phyloP scores from a whole-genome alignment of 441 rosid genomes.

The Populus hybrid region DNA sequence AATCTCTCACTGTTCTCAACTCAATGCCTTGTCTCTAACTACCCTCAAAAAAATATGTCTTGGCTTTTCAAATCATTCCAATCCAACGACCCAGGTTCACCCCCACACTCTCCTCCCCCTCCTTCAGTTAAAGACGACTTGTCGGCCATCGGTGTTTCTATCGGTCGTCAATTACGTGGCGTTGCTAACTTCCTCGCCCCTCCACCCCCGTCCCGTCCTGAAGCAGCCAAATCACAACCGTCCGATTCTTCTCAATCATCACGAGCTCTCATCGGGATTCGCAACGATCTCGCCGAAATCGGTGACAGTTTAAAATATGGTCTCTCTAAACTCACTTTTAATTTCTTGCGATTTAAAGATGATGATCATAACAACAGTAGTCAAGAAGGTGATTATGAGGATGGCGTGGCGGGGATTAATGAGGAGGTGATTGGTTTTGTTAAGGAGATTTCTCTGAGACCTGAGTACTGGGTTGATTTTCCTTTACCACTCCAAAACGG shows the following conservation, averaged over 20 bases:
- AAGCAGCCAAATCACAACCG: background rate
- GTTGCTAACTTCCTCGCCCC: conserved; percentile 62
- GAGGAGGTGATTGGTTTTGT: conserved; percentile 52
- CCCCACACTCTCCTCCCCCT: conserved; percentile 17
- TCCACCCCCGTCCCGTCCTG: conserved; percentile 10
- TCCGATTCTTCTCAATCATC: conserved; percentile 26
- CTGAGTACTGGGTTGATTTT: conserved; percentile 66
- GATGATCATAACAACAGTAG: conserved; percentile 15
- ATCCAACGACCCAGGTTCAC: conserved; percentile 28
- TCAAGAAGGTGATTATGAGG: conserved; percentile 20
- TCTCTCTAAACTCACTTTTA: conserved; percentile 50
- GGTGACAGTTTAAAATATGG: conserved; percentile 57
- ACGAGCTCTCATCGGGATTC: conserved; percentile 46
- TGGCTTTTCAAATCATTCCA: conserved; percentile 56
- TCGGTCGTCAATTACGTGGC: conserved; percentile 53
- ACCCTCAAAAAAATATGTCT: conserved; percentile 34
- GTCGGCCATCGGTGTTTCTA: conserved; percentile 35
- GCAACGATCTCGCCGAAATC: conserved; percentile 67
- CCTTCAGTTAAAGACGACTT: conserved; percentile 36
- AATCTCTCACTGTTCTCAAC: conserved; percentile 9
- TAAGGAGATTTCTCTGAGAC: conserved; percentile 41
- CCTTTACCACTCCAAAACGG: conserved; percentile 47
- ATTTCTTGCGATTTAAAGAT: conserved; percentile 36
- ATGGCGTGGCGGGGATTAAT: conserved; percentile 47
- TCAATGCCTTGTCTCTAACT: background rate